These are phyloP conservation scores for Aspergillus cristatus DNA, from an alignment of 495 filamentous ascomycete species.

Conservation along the genomic window DNA sequence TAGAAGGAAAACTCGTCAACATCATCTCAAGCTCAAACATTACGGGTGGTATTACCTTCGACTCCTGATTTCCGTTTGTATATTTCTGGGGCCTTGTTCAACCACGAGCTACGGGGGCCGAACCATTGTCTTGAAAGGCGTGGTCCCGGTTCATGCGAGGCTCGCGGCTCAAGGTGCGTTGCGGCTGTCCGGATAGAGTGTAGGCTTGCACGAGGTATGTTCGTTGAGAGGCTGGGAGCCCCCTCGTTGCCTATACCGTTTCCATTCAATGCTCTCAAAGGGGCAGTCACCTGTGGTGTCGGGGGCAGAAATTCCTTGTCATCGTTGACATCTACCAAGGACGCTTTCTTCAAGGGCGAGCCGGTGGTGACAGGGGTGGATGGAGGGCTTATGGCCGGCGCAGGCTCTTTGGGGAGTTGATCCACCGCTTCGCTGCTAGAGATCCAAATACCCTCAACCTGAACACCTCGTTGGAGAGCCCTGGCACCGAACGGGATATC, in stretches of 20 bases:
- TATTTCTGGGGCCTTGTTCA: constrained; percentile 8
- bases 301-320: no score
- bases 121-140: constrained; percentile 6
- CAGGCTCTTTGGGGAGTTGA: neutral
- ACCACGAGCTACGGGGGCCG: constrained; percentile 11
- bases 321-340: no score
- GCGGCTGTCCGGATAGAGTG: neutral
- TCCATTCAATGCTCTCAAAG: no score
- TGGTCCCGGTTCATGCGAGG: neutral
- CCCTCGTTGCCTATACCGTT: constrained; percentile 2
- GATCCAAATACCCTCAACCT: constrained; percentile 85
- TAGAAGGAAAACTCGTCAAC: constrained; percentile 1
- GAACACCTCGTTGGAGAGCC: constrained; percentile 76
- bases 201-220: constrained; percentile 2
- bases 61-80: constrained; percentile 6
- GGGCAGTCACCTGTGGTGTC: no score
- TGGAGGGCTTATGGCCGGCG: no score
- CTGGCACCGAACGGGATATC: constrained; percentile 84
- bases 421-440: constrained; percentile 25
- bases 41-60: constrained; percentile 2
- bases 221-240: constrained; percentile 3
- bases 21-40: neutral
- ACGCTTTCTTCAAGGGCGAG: no score
- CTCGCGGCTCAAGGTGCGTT: neutral
- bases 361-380: no score